These are phyloP conservation scores for Avena insularis DNA, from an alignment of 176 grass and related monocot genomes.

Conservation along the genomic window DNA sequence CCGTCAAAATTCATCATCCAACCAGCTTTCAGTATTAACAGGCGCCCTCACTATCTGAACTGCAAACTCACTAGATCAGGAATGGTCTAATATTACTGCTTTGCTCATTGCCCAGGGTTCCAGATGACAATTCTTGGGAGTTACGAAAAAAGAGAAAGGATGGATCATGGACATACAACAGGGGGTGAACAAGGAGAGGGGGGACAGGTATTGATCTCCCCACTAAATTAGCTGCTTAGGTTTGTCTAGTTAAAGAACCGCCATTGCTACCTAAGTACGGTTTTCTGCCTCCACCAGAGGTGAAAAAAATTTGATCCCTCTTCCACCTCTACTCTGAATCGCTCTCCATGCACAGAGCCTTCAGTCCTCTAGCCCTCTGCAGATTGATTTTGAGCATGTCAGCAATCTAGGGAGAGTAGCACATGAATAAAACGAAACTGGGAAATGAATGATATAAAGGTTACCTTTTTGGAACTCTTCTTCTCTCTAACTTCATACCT, in stretches of 20 bases:
- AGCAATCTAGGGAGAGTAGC: background rate
- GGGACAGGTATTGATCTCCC: background rate
- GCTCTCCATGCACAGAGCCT: slow-evolving; percentile 91
- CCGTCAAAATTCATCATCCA: background rate
- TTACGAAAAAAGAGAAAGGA: background rate
- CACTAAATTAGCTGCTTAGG: slow-evolving; percentile 39
- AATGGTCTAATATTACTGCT: slow-evolving; percentile 11
- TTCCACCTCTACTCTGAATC: slow-evolving; percentile 67
- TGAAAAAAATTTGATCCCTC: slow-evolving; percentile 32
- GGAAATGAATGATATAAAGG: background rate
- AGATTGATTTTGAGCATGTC: slow-evolving; percentile 12
- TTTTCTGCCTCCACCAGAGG: slow-evolving; percentile 19
- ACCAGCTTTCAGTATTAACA: background rate
- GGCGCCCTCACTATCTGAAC: background rate
- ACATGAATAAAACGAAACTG: background rate
- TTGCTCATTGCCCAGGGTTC: background rate
- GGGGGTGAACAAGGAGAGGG: background rate
- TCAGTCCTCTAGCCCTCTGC: slow-evolving; percentile 94
- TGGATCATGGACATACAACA: slow-evolving; percentile 31
- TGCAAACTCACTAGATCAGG: background rate
- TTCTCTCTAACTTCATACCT: slow-evolving; percentile 99
- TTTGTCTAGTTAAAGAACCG: slow-evolving; percentile 35
- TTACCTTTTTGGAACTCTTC: slow-evolving; percentile 91
- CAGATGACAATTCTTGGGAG: slow-evolving; percentile 19
- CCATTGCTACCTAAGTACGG: slow-evolving; percentile 19